Percentiles rank a stretch among this genome's conserved stretches.
phyloP scores from a whole-genome alignment of 192 early-diverging fungal genomes.

The Backusella westeae region DNA sequence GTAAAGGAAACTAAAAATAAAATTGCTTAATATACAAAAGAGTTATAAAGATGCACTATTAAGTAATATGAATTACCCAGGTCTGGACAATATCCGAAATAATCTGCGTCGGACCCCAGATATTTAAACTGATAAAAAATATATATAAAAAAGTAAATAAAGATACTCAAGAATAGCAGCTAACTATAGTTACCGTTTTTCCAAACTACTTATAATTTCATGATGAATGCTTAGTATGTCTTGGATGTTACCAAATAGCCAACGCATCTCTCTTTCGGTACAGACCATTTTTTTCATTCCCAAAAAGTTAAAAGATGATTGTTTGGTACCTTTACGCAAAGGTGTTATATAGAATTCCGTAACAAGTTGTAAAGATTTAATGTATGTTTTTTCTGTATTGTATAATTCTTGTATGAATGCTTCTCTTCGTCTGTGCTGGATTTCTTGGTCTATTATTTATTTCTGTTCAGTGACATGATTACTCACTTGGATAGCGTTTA shows the following conservation, averaged over 20 bases:
- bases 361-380: conserved; percentile 14
- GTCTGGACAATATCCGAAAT: conserved; percentile 34
- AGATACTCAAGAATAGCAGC: not conserved
- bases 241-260: conserved; percentile 28
- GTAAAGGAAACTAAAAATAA: conserved; percentile 8
- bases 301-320: conserved; percentile 26
- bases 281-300: conserved; percentile 27
- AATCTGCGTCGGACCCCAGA: conserved; percentile 44
- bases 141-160: not conserved
- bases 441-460: conserved; percentile 16
- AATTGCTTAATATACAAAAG: not conserved
- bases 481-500: conserved; percentile 6
- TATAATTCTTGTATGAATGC: conserved; percentile 22
- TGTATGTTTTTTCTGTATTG: conserved; percentile 18
- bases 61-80: conserved; percentile 15
- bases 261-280: conserved; percentile 25
- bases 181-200: conserved; percentile 15
- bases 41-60: not conserved
- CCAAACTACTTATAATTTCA: conserved; percentile 1
- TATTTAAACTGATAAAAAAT: conserved; percentile 18
- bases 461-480: not conserved
- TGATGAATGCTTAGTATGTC: conserved; percentile 10
- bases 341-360: conserved; percentile 13
- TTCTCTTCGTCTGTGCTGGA: conserved; percentile 20
- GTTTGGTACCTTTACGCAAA: conserved; percentile 22